A percentile compares a stretch with the other conserved stretches of the same genome.
These are phyloP conservation scores for Lotmaria passim DNA, from an alignment of 208 protist species.

Conservation along the genomic window DNA sequence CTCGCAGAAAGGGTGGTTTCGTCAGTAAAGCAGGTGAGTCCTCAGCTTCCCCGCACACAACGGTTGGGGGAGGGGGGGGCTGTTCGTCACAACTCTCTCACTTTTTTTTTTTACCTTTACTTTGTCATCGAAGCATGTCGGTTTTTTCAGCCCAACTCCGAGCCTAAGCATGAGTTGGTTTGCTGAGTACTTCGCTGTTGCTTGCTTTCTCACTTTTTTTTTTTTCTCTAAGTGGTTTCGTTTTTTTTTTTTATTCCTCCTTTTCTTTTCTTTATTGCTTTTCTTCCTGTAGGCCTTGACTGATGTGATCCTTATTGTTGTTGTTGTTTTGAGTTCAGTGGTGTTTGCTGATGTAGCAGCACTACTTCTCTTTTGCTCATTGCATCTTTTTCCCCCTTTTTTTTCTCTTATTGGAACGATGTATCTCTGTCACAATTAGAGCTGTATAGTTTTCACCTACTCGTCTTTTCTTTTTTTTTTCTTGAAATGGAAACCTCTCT, in stretches of 20 bases:
- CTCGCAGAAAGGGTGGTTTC: conserved; percentile 7
- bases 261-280: not conserved
- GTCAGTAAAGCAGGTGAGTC: no score
- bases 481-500: no score
- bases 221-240: not conserved
- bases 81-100: no score
- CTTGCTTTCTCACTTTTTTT: not conserved
- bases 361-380: not conserved
- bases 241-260: not conserved
- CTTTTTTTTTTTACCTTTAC: no score
- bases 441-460: not conserved
- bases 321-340: not conserved
- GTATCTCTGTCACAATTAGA: not conserved
- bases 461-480: not conserved
- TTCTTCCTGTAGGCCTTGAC: not conserved
- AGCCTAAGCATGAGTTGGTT: no score
- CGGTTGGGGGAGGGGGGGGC: not conserved
- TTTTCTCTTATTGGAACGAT: not conserved
- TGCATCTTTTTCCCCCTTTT: not conserved
- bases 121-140: no score
- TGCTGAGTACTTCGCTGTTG: not conserved
- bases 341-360: not conserved
- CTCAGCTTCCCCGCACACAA: no score
- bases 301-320: no score
- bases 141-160: no score